Evolutionary conservation across 2,329 filamentous ascomycete genomes (phyloP).

Genomic region (Apiospora pterosperma): DNA sequence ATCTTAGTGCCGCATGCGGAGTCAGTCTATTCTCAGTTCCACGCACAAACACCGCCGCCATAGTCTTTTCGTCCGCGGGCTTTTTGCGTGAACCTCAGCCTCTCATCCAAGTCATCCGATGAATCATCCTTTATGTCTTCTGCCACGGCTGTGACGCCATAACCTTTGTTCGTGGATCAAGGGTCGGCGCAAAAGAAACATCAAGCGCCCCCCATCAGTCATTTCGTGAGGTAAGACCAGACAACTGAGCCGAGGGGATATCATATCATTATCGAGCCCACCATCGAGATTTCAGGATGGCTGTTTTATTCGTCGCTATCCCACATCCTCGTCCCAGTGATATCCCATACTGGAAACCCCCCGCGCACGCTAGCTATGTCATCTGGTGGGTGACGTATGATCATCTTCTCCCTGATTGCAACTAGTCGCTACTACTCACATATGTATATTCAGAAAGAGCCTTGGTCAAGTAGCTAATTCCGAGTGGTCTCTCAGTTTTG

Average conservation of each 20-base stretch:
- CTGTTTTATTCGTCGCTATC: background rate
- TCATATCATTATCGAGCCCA: background rate
- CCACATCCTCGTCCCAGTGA: background rate
- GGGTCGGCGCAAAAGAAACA: background rate
- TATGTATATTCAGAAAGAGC: background rate
- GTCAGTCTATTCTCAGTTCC: background rate
- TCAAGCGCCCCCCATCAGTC: background rate
- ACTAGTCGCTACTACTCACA: background rate
- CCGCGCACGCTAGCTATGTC: background rate
- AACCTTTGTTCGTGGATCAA: background rate
- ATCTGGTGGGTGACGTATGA: background rate
- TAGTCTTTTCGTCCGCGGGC: background rate
- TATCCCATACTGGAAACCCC: background rate
- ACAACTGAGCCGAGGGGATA: background rate
- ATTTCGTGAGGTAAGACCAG: background rate
- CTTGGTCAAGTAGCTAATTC: background rate
- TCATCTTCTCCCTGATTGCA: background rate
- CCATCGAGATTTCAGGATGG: background rate
- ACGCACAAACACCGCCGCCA: background rate
- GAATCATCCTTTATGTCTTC: background rate
- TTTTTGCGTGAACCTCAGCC: conserved; percentile 3
- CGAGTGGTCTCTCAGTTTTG: background rate
- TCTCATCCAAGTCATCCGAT: background rate
- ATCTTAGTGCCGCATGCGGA: background rate
- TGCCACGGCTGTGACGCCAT: conserved; percentile 7